These are phyloP conservation scores for Coprinopsis sp. DNA, from an alignment of 768 basidiomycete species.

Conservation along the genomic window DNA sequence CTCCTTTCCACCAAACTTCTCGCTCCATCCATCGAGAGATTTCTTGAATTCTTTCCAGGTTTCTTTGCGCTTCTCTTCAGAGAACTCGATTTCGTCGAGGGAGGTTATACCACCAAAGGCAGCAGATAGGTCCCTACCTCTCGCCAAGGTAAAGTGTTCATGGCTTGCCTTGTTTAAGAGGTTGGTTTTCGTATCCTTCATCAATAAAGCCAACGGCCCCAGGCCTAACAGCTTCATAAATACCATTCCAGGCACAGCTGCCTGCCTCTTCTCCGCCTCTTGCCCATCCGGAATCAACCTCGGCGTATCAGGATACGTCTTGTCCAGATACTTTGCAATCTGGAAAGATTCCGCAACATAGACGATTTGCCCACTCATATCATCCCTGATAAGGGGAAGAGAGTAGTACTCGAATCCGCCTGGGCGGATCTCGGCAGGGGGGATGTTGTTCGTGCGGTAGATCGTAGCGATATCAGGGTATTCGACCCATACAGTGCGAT, in stretches of 20 bases:
- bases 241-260: background rate
- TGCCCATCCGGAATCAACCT: constrained; percentile 25
- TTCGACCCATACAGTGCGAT: constrained; percentile 47
- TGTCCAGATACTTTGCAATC: constrained; percentile 50
- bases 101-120: too few relatives aligned
- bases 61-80: background rate
- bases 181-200: too few relatives aligned
- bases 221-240: too few relatives aligned
- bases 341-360: constrained; percentile 37
- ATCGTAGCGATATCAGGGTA: constrained; percentile 40
- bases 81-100: background rate
- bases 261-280: background rate
- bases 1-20: background rate
- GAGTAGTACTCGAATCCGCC: constrained; percentile 33
- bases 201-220: too few relatives aligned
- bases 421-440: constrained; percentile 22
- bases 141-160: too few relatives aligned
- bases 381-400: constrained; percentile 47
- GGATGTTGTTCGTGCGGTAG: constrained; percentile 28
- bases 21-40: background rate
- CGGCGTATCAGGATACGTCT: constrained; percentile 41
- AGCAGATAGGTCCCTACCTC: too few relatives aligned
- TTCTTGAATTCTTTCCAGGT: background rate
- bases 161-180: too few relatives aligned
- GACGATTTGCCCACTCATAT: constrained; percentile 21